Conservation (phyloP, 306 rosid genomes). For the Inga oerstediana region DNA sequence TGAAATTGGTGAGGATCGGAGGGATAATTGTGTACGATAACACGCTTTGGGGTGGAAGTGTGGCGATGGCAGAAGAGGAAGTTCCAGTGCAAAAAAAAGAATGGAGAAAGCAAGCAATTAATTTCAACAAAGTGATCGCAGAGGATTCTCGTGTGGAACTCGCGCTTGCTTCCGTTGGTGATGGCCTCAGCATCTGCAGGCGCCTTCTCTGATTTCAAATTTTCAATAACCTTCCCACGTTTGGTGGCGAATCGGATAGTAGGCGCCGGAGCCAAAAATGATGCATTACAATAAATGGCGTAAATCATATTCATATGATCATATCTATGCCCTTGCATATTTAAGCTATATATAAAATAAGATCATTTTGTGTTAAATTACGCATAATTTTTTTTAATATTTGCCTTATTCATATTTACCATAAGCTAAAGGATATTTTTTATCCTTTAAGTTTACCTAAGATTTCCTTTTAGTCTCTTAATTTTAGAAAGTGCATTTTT, state of each 20-base stretch:
- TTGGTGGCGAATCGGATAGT: neutral
- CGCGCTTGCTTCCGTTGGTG: conserved; percentile 32
- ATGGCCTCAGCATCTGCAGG: conserved; percentile 37
- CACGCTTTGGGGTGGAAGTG: conserved; percentile 47
- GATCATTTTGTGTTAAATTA: too few species aligned
- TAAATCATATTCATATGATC: neutral
- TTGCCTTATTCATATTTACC: too few species aligned
- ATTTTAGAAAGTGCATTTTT: too few species aligned
- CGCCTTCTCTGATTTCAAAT: conserved; percentile 17
- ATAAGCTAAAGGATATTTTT: too few species aligned
- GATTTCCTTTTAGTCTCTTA: too few species aligned
- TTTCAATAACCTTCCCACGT: neutral
- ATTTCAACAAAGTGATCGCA: conserved; percentile 37
- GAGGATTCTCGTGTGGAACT: conserved; percentile 36
- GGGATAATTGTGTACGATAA: conserved; percentile 50
- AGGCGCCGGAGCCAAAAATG: neutral
- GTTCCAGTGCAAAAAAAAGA: conserved; percentile 31
- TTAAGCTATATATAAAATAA: too few species aligned
- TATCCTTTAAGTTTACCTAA: too few species aligned
- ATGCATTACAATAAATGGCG: neutral
- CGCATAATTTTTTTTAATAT: too few species aligned
- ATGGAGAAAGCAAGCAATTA: conserved; percentile 18
- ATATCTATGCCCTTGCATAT: too few species aligned
- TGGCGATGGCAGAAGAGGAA: conserved; percentile 46
- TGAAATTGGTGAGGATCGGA: conserved; percentile 51